Conservation (phyloP, 441 rosid genomes). For the Viola pubescens region DNA sequence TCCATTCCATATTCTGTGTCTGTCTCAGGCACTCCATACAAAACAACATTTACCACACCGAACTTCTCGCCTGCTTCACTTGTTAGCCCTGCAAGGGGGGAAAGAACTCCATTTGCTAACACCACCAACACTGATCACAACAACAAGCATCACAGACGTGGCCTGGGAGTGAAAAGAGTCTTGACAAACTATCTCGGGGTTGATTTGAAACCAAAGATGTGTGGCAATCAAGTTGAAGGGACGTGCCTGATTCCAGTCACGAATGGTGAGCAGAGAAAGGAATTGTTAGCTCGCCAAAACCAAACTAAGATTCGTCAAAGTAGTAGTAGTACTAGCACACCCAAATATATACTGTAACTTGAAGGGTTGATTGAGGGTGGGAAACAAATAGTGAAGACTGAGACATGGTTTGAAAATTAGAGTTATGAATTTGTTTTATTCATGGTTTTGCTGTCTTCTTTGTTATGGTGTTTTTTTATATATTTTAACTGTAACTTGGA, state of each 20-base stretch:
- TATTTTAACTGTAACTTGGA: no score
- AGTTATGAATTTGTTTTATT: neutral
- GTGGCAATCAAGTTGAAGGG: constrained; percentile 36
- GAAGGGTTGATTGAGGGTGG: constrained; percentile 5
- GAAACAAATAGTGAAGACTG: neutral
- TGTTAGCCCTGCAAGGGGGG: constrained; percentile 49
- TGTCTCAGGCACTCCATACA: constrained; percentile 45
- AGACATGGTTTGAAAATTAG: constrained; percentile 11
- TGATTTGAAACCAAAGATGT: constrained; percentile 48
- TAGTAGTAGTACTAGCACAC: neutral
- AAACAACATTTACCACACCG: constrained; percentile 52
- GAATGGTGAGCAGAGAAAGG: constrained; percentile 27
- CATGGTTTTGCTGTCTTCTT: neutral
- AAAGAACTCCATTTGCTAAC: constrained; percentile 38
- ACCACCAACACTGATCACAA: constrained; percentile 20
- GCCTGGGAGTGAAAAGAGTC: constrained; percentile 68
- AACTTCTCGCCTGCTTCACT: constrained; percentile 55
- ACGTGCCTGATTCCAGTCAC: constrained; percentile 24
- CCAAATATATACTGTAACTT: constrained; percentile 27
- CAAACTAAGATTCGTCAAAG: constrained; percentile 18
- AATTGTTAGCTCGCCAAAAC: constrained; percentile 21
- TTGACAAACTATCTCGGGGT: constrained; percentile 59
- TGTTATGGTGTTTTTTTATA: neutral
- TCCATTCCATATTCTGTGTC: constrained; percentile 46
- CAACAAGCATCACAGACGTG: constrained; percentile 48